phyloP scores from a whole-genome alignment of 768 basidiomycete species.

The Baorangia bicolor region DNA sequence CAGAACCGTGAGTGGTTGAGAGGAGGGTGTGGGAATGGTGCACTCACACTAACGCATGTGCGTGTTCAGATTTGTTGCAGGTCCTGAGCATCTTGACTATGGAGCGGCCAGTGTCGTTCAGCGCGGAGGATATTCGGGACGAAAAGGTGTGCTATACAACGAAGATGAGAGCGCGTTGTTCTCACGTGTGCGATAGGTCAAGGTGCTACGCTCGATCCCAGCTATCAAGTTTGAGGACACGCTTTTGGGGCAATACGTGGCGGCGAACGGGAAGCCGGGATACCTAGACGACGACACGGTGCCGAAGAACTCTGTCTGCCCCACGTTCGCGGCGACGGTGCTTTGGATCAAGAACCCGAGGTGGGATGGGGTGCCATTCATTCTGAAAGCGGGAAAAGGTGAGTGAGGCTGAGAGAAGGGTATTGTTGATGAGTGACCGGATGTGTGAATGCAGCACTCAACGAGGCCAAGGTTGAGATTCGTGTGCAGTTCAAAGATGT shows the following conservation, averaged over 20 bases:
- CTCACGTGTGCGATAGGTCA: slow-evolving; percentile 61
- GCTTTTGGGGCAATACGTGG: slow-evolving; percentile 92
- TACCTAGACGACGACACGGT: slow-evolving; percentile 97
- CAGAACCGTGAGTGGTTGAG: slow-evolving; percentile 83
- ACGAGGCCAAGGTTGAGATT: slow-evolving; percentile 98
- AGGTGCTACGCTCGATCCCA: slow-evolving; percentile 90
- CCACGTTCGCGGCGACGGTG: slow-evolving; percentile 89
- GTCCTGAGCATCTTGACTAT: slow-evolving; percentile 94
- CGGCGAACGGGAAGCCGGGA: slow-evolving; percentile 92
- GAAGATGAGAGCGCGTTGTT: slow-evolving; percentile 3
- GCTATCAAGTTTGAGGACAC: slow-evolving; percentile 75
- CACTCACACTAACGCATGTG: slow-evolving; percentile 17
- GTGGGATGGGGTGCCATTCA: slow-evolving; percentile 99
- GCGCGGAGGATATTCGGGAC: slow-evolving; percentile 95
- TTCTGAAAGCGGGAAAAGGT: slow-evolving; percentile 98
- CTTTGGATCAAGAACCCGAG: slow-evolving; percentile 93
- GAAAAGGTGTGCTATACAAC: slow-evolving; percentile 71
- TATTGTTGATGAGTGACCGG: slow-evolving; percentile 12
- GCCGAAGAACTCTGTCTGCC: slow-evolving; percentile 87
- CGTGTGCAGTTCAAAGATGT: slow-evolving; percentile 99
- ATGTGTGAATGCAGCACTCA: slow-evolving; percentile 60
- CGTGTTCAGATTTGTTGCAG: slow-evolving; percentile 78
- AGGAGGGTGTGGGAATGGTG: slow-evolving; percentile 6
- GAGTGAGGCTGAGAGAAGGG: slow-evolving; percentile 21
- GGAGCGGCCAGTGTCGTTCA: slow-evolving; percentile 98